Conservation (phyloP, 805 yeast species). For the Candida dajiaensis region DNA sequence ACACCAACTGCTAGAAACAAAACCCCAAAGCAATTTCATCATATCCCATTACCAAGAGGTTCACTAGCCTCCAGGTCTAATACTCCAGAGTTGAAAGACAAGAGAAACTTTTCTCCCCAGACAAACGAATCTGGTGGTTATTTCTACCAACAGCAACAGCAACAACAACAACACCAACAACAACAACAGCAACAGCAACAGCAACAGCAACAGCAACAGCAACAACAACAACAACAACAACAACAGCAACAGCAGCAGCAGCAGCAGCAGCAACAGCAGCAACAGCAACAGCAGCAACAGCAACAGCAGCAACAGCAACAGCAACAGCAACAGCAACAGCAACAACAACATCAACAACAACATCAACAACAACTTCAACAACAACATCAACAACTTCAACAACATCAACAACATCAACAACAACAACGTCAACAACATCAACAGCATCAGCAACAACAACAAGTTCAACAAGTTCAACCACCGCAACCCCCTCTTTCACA, state of each 20-base stretch:
- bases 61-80: slow-evolving; percentile 14
- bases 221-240: no score
- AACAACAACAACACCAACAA: not conserved
- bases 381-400: slow-evolving; percentile 1
- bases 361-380: slow-evolving; percentile 6
- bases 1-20: slow-evolving; percentile 8
- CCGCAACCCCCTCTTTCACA: slow-evolving; percentile 1
- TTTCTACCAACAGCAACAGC: not conserved
- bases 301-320: not conserved
- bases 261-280: no score
- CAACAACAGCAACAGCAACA: slow-evolving; percentile 7
- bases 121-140: not conserved
- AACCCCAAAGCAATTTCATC: slow-evolving; percentile 20
- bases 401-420: slow-evolving; percentile 1
- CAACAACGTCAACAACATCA: slow-evolving; percentile 2
- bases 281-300: not conserved
- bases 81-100: slow-evolving; percentile 9
- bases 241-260: slow-evolving; percentile 1
- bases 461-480: not conserved
- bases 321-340: not conserved
- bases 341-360: slow-evolving; percentile 2
- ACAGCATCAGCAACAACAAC: slow-evolving; percentile 1
- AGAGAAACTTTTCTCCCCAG: not conserved
- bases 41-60: slow-evolving; percentile 21
- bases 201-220: no score